These are phyloP conservation scores for Umbelopsis sp. DNA, from an alignment of 192 early-diverging fungal species.

Conservation along the genomic window DNA sequence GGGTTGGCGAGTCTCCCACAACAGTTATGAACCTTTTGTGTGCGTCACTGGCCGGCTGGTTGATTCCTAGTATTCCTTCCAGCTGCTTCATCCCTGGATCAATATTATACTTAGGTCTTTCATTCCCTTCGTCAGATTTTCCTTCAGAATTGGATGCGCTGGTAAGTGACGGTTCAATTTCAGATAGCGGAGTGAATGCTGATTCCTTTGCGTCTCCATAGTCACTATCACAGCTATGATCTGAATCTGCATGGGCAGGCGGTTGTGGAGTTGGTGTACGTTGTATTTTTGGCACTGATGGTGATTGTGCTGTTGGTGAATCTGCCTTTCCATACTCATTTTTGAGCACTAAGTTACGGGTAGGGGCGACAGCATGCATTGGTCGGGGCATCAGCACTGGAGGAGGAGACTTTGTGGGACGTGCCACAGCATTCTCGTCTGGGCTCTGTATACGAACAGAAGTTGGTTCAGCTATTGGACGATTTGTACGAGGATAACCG, in stretches of 20 bases:
- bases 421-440: constrained; percentile 16
- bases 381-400: constrained; percentile 18
- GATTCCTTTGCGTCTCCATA: constrained; percentile 15
- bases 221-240: constrained; percentile 12
- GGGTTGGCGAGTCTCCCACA: not conserved
- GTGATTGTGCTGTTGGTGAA: not conserved
- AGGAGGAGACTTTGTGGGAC: constrained; percentile 16
- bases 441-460: not conserved
- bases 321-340: not conserved
- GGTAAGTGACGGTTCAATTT: constrained; percentile 8
- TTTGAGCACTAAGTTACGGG: not conserved
- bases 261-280: not conserved
- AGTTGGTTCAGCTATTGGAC: not conserved
- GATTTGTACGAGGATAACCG: constrained; percentile 7
- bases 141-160: constrained; percentile 15
- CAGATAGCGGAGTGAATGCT: not conserved
- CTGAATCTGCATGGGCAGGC: not conserved
- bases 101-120: not conserved
- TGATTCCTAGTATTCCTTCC: not conserved
- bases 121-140: not conserved
- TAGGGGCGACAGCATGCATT: constrained; percentile 11
- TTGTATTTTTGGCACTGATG: not conserved
- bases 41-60: not conserved
- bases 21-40: not conserved
- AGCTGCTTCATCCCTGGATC: not conserved